phyloP scores from a whole-genome alignment of 257 asterid species.

The Thymus quinquecostatus region DNA sequence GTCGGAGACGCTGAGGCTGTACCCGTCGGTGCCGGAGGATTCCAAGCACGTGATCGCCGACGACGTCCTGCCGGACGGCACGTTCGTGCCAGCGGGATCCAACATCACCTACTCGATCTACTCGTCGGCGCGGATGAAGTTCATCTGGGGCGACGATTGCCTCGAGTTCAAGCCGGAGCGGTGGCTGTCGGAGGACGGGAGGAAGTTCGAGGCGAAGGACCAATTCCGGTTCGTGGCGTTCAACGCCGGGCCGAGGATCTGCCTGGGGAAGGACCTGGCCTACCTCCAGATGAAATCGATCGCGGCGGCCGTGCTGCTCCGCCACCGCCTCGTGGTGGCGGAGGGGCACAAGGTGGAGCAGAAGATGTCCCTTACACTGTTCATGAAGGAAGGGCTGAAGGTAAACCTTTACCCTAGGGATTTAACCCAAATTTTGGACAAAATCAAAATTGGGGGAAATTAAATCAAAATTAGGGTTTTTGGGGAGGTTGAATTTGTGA shows the following conservation, averaged over 20 bases:
- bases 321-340: conserved; percentile 52
- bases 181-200: conserved; percentile 48
- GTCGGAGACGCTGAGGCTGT: conserved; percentile 53
- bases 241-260: conserved; percentile 59
- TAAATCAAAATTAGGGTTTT: conserved; percentile 11
- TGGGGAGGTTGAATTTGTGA: conserved; percentile 33
- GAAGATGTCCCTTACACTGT: conserved; percentile 58
- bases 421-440: conserved; percentile 37
- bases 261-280: conserved; percentile 60
- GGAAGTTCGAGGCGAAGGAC: conserved; percentile 43
- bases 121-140: conserved; percentile 58
- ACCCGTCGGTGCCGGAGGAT: conserved; percentile 59
- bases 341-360: conserved; percentile 57
- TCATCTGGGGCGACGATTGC: conserved; percentile 58
- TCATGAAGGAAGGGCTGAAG: conserved; percentile 58
- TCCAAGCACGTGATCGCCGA: conserved; percentile 56
- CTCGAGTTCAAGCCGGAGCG: conserved; percentile 61
- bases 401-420: conserved; percentile 51
- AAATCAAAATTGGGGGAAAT: conserved; percentile 26
- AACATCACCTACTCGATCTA: conserved; percentile 55
- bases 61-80: conserved; percentile 53
- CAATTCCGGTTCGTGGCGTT: conserved; percentile 53
- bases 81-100: conserved; percentile 56
- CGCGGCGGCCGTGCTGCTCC: conserved; percentile 59
- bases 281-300: conserved; percentile 61